Evolutionary conservation across 305 asterid genomes (phyloP), one percentile per base, ranked within the genome.

Genomic region (Solanum chacoense): DNA sequence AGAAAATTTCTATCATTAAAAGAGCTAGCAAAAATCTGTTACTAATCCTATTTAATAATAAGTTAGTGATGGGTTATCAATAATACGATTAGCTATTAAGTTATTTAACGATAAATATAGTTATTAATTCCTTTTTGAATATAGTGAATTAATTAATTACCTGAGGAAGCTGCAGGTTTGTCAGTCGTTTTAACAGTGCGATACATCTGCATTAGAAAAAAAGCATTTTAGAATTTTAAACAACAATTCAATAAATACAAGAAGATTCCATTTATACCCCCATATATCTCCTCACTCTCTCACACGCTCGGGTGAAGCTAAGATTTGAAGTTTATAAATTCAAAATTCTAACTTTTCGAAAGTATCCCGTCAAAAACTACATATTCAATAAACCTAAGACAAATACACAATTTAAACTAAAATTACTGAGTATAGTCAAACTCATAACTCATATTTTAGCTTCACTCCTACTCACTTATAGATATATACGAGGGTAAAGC

Each of bases 151-250:
- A 78, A 85, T 84, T 81, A 18, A 50, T 90, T 93, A 95, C 98
- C 98, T 93, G 98, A 93, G 88, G 98, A 96, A 92, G 94, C 98
- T 80, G 98, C 98, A 84, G 98, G 96, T 89, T 93, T 95, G 94
- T 94, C 97, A 90, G 98, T 96, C 71, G 98, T 95, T 88, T 96
- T 96, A 93, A 95, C 98, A 88, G 98, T 96, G 88, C 98, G 91
- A 93, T 96, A 96, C 98, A 96, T 96, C 98, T 96, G 98, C 95
- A 91, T 88, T 85, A 89, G 89, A 88, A 86, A 88, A 55, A 84
- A 26, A 9, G 4, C 22, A 45, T 18, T 83, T 83, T 29, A 50
- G 40, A 83, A 29, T 50, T 50, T 28, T 7, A 78, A 29, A 37
- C 12, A 38, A 37, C 20, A 11, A 77, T 36, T 75, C 40, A 34